Evolutionary conservation across 345 rosid species (phyloP).

Genomic region (Pugionium dolabratum): DNA sequence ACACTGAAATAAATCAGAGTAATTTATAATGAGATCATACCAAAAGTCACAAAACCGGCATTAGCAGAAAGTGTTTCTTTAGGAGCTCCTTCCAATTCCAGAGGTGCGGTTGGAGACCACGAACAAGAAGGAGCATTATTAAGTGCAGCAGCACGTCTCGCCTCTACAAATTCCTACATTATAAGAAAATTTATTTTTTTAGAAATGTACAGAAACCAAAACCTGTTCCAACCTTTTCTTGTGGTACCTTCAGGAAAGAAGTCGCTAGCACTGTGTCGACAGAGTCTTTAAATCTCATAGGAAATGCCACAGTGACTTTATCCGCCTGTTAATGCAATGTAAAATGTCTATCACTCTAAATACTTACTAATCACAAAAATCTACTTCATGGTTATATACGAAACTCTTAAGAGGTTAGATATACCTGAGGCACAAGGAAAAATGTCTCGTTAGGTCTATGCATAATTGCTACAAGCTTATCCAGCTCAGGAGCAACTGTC

Average conservation of each 20-base stretch:
- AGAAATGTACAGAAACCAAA: neutral
- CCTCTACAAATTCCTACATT: slow-evolving; percentile 83
- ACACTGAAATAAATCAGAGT: slow-evolving; percentile 1
- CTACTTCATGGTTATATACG: neutral
- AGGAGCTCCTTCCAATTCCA: slow-evolving; percentile 68
- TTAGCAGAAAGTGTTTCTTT: slow-evolving; percentile 73
- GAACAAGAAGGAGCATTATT: slow-evolving; percentile 80
- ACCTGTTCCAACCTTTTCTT: neutral
- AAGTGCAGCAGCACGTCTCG: slow-evolving; percentile 78
- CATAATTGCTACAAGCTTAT: slow-evolving; percentile 72
- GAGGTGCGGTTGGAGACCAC: slow-evolving; percentile 79
- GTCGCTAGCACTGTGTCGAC: slow-evolving; percentile 80
- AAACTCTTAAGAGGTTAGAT: neutral
- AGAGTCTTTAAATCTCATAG: slow-evolving; percentile 92
- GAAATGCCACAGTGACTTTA: slow-evolving; percentile 80
- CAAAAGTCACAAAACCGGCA: slow-evolving; percentile 95
- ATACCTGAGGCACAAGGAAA: slow-evolving; percentile 83
- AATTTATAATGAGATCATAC: slow-evolving; percentile 45
- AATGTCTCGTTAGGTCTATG: slow-evolving; percentile 95
- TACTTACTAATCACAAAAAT: neutral
- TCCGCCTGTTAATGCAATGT: slow-evolving; percentile 59
- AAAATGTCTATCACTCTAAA: slow-evolving; percentile 18
- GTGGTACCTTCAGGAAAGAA: slow-evolving; percentile 82
- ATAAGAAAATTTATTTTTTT: neutral
- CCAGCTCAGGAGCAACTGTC: slow-evolving; percentile 57